phyloP scores from a whole-genome alignment of 148 eudicot species.

The Chenopodium suecicum region DNA sequence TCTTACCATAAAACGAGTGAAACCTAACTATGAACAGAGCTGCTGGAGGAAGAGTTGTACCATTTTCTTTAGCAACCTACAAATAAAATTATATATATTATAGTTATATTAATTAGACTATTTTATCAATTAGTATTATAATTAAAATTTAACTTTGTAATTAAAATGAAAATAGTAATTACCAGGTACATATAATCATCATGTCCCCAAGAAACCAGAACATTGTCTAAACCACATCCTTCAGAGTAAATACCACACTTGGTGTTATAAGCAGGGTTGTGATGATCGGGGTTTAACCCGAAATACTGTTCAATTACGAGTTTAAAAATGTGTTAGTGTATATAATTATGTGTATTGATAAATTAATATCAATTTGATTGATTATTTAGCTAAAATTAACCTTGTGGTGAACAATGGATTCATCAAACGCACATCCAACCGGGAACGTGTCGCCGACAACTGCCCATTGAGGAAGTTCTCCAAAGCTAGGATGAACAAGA shows the following conservation, averaged over 20 bases:
- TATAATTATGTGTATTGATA: background rate
- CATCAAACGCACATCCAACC: constrained; percentile 85
- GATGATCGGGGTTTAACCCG: constrained; percentile 41
- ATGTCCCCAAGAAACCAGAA: constrained; percentile 58
- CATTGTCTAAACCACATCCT: constrained; percentile 62
- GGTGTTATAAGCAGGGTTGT: constrained; percentile 54
- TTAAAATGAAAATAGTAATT: constrained; percentile 14
- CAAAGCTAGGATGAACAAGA: constrained; percentile 75
- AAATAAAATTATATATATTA: background rate
- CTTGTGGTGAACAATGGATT: constrained; percentile 83
- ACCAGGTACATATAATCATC: constrained; percentile 78
- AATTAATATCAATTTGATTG: background rate
- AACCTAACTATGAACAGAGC: constrained; percentile 53
- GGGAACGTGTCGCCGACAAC: constrained; percentile 95
- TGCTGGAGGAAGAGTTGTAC: constrained; percentile 47
- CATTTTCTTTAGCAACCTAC: constrained; percentile 52
- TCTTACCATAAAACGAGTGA: constrained; percentile 57
- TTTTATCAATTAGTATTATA: no score
- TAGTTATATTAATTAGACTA: no score
- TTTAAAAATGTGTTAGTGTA: background rate
- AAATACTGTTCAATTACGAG: constrained; percentile 38
- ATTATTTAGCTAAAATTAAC: constrained; percentile 28
- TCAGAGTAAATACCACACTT: constrained; percentile 48
- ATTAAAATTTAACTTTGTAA: background rate
- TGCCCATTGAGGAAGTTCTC: constrained; percentile 93